Conservation (phyloP, 345 rosid genomes). For the Toxicodendron radicans region DNA sequence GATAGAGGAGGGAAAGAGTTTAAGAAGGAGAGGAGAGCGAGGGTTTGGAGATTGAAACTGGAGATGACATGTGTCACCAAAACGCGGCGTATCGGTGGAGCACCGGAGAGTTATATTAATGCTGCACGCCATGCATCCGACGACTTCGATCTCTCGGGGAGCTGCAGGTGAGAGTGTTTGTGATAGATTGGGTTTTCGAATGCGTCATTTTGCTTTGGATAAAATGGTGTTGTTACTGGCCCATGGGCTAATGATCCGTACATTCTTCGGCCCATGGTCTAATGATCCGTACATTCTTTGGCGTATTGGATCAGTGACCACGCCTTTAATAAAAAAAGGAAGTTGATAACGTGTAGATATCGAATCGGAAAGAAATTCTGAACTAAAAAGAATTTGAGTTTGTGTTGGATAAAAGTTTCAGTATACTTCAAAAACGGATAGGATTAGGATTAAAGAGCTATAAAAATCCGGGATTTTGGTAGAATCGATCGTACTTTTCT, state of each 20-base stretch:
- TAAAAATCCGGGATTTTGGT: too few species aligned
- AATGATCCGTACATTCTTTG: too few species aligned
- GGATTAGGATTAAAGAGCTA: too few species aligned
- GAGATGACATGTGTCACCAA: conserved; percentile 31
- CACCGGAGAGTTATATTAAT: conserved; percentile 40
- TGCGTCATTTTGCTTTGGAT: neutral
- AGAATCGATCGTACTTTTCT: too few species aligned
- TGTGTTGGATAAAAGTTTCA: too few species aligned
- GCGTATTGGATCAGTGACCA: neutral
- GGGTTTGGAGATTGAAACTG: conserved; percentile 30
- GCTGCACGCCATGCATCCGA: conserved; percentile 49
- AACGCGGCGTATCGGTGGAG: conserved; percentile 51
- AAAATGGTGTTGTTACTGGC: neutral
- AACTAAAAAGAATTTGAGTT: too few species aligned
- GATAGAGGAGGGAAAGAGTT: conserved; percentile 31
- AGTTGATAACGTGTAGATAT: too few species aligned
- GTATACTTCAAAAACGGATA: too few species aligned
- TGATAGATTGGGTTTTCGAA: conserved; percentile 1
- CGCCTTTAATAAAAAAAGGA: too few species aligned
- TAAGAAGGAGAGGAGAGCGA: conserved; percentile 23
- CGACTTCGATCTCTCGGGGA: conserved; percentile 1
- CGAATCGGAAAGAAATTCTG: too few species aligned
- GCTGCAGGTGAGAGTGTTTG: neutral
- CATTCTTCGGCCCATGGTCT: neutral
- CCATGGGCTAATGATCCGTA: neutral